A percentile compares a stretch with the other conserved stretches of the same genome.
phyloP scores from a whole-genome alignment of 495 filamentous ascomycete species.

The Penicillium riverlandense region DNA sequence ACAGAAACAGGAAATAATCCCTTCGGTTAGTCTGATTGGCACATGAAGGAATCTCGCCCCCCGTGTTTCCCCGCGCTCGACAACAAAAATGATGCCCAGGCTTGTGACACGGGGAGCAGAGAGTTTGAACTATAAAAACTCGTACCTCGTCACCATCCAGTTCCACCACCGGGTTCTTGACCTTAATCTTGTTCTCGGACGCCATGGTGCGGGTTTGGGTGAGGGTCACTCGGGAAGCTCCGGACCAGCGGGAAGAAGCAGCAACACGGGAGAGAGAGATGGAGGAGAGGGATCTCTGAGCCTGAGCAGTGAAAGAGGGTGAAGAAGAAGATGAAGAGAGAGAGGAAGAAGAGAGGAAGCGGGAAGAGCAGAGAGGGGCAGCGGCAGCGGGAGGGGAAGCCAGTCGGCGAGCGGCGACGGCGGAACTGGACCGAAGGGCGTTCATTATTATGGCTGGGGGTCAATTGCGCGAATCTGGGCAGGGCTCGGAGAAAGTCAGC shows the following conservation, averaged over 20 bases:
- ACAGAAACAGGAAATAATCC: slow-evolving; percentile 4
- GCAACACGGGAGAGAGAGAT: slow-evolving; percentile 19
- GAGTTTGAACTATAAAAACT: slow-evolving; percentile 14
- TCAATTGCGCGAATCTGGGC: no score
- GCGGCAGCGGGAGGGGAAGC: slow-evolving; percentile 22
- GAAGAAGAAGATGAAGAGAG: slow-evolving; percentile 15
- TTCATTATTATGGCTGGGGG: slow-evolving; percentile 16
- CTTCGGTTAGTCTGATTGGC: slow-evolving; percentile 8
- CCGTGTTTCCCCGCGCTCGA: slow-evolving; percentile 32
- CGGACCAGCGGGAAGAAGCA: slow-evolving; percentile 30
- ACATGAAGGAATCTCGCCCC: slow-evolving; percentile 8
- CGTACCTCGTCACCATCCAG: slow-evolving; percentile 88
- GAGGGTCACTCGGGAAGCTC: slow-evolving; percentile 20
- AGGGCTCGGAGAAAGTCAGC: slow-evolving; percentile 11
- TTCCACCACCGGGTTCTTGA: slow-evolving; percentile 95
- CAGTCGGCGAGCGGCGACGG: slow-evolving; percentile 32
- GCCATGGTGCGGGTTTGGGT: slow-evolving; percentile 41
- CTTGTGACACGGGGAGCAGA: slow-evolving; percentile 15
- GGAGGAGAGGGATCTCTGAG: slow-evolving; percentile 21
- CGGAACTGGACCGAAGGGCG: slow-evolving; percentile 37
- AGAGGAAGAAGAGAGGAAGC: slow-evolving; percentile 19
- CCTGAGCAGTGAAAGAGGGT: slow-evolving; percentile 2
- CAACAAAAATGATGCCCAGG: slow-evolving; percentile 21
- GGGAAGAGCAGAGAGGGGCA: slow-evolving; percentile 28
- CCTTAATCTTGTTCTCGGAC: slow-evolving; percentile 73